Percentiles rank a stretch among this genome's conserved stretches.
These are phyloP conservation scores for Cladophialophora bantiana DNA, from an alignment of 2,329 filamentous ascomycete species.

Conservation along the genomic window DNA sequence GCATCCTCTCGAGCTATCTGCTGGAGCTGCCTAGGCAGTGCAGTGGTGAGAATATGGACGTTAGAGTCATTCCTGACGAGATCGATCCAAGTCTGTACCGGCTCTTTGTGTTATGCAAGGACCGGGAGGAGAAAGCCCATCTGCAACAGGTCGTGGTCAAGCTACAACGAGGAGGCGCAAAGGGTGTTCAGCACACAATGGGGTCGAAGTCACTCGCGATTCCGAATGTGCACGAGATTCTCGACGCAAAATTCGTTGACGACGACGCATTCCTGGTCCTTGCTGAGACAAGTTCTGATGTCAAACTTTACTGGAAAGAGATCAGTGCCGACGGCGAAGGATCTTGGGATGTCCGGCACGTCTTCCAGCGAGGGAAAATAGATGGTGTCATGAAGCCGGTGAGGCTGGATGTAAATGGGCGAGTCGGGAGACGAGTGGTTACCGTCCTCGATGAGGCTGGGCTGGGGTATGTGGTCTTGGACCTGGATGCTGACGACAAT, in stretches of 20 bases:
- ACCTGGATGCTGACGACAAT: slow-evolving; percentile 55
- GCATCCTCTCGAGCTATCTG: slow-evolving; percentile 63
- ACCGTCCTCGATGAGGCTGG: slow-evolving; percentile 63
- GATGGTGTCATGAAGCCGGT: slow-evolving; percentile 54
- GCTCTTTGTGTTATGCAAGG: slow-evolving; percentile 21
- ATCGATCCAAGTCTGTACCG: slow-evolving; percentile 25
- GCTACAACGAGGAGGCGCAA: slow-evolving; percentile 25
- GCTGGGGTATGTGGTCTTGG: slow-evolving; percentile 63
- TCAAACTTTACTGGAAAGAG: slow-evolving; percentile 22
- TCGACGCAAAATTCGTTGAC: slow-evolving; percentile 73
- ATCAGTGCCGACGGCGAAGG: slow-evolving; percentile 22
- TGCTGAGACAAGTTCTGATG: slow-evolving; percentile 47
- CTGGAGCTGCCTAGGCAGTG: slow-evolving; percentile 22
- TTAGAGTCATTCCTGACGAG: slow-evolving; percentile 30
- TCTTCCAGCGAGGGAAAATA: slow-evolving; percentile 52
- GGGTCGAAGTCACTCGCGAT: slow-evolving; percentile 7
- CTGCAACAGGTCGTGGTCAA: slow-evolving; percentile 19
- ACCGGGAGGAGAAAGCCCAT: slow-evolving; percentile 3
- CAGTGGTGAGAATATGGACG: slow-evolving; percentile 21
- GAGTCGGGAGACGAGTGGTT: slow-evolving; percentile 59
- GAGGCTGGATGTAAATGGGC: slow-evolving; percentile 62
- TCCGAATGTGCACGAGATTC: slow-evolving; percentile 51
- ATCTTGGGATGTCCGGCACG: slow-evolving; percentile 52
- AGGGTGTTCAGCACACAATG: slow-evolving; percentile 19
- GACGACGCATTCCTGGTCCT: slow-evolving; percentile 68